phyloP scores from a whole-genome alignment of 192 early-diverging fungal genomes.

The Mortierella claussenii region DNA sequence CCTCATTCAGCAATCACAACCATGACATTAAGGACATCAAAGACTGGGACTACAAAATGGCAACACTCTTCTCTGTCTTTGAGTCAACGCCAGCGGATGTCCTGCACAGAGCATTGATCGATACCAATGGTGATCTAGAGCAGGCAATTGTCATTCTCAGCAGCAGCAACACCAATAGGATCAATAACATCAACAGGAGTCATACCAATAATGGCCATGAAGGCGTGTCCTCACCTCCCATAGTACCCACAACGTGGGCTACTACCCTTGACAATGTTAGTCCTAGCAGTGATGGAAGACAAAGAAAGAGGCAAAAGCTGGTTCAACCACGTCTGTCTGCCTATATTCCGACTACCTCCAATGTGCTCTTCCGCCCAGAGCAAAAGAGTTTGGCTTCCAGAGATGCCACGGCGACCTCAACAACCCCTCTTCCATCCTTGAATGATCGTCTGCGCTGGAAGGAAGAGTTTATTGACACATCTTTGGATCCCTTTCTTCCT shows the following conservation, averaged over 20 bases:
- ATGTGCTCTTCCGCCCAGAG: background rate
- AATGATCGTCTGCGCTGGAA: conserved; percentile 48
- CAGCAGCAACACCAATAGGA: background rate
- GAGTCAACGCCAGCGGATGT: conserved; percentile 24
- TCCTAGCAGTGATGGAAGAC: background rate
- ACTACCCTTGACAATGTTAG: background rate
- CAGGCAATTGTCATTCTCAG: conserved; percentile 32
- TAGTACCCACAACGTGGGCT: background rate
- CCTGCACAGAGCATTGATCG: conserved; percentile 13
- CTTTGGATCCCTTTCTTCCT: background rate
- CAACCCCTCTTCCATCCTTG: conserved; percentile 16
- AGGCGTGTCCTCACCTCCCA: background rate
- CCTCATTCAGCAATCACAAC: too few species aligned
- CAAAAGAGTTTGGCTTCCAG: background rate
- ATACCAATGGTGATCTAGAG: conserved; percentile 33
- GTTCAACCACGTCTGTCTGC: conserved; percentile 34
- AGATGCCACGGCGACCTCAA: background rate
- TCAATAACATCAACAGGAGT: background rate
- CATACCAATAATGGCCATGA: background rate
- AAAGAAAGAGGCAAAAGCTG: conserved; percentile 26
- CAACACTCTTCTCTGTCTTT: conserved; percentile 45
- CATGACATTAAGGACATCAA: background rate
- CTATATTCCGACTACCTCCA: conserved; percentile 17
- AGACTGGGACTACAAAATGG: conserved; percentile 39
- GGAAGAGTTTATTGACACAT: conserved; percentile 11